Evolutionary conservation across 257 asterid genomes (phyloP).

Genomic region (Lycium barbarum): DNA sequence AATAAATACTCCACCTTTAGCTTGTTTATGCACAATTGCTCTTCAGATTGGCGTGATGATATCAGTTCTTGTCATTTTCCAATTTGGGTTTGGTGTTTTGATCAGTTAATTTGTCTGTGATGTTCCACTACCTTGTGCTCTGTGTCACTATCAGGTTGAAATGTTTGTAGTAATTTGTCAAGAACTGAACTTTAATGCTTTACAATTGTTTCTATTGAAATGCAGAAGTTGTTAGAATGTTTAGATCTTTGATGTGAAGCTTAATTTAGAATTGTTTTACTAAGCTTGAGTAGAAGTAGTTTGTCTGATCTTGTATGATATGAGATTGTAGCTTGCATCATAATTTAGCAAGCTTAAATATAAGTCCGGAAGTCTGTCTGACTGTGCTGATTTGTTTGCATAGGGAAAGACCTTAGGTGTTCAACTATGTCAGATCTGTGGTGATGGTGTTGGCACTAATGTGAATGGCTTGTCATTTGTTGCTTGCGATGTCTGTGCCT

Average conservation of each 20-base stretch:
- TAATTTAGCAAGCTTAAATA: neutral
- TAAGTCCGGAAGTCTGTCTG: conserved; percentile 19
- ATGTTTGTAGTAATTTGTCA: conserved; percentile 16
- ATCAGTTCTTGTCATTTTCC: neutral
- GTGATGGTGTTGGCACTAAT: too few species aligned
- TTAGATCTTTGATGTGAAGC: neutral
- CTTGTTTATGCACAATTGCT: neutral
- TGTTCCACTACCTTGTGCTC: neutral
- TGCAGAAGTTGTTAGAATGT: neutral
- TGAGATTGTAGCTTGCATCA: neutral
- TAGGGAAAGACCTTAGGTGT: conserved; percentile 77
- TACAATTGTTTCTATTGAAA: neutral
- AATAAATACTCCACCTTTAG: conserved; percentile 11
- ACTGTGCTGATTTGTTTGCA: conserved; percentile 32
- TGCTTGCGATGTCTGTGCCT: conserved; percentile 93
- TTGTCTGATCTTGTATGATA: neutral
- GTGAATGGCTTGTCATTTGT: too few species aligned
- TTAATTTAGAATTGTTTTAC: conserved; percentile 8
- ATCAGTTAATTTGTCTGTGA: neutral
- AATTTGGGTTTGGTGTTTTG: neutral
- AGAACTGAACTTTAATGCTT: conserved; percentile 2
- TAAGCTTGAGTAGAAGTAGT: neutral
- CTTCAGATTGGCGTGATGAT: conserved; percentile 19
- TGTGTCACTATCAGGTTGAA: conserved; percentile 6
- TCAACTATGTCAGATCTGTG: conserved; percentile 95